phyloP scores from a whole-genome alignment of 345 rosid species.

The Litchi chinensis region DNA sequence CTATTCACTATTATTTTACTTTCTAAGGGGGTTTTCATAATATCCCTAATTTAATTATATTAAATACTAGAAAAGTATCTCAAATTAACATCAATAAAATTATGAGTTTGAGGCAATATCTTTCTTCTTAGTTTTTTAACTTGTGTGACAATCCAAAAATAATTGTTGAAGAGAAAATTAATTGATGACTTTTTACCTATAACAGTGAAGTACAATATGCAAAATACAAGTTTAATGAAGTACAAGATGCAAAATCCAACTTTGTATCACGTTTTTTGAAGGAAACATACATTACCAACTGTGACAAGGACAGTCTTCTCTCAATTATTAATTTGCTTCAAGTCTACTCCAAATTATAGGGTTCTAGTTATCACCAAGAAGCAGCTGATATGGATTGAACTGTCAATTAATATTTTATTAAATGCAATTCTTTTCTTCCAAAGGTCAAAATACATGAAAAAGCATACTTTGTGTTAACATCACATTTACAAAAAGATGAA shows the following conservation, averaged over 20 bases:
- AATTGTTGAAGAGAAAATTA: too few relatives aligned
- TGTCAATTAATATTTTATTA: not conserved
- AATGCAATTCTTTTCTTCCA: not conserved
- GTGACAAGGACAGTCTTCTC: not conserved
- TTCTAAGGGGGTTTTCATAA: too few relatives aligned
- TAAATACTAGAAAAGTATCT: too few relatives aligned
- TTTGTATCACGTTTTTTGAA: not conserved
- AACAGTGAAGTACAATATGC: not conserved
- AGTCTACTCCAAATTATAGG: conserved; percentile 37
- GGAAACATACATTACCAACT: not conserved
- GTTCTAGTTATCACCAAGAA: conserved; percentile 1
- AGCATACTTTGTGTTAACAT: not conserved
- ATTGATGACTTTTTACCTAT: not conserved
- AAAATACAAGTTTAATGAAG: not conserved
- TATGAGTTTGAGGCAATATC: not conserved
- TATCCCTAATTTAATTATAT: too few relatives aligned
- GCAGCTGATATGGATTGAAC: not conserved
- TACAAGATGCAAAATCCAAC: not conserved
- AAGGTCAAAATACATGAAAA: not conserved
- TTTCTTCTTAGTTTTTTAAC: not conserved
- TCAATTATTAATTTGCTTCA: conserved; percentile 31
- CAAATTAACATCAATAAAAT: too few relatives aligned
- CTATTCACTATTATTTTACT: too few relatives aligned
- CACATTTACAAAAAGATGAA: not conserved
- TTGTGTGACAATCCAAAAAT: too few relatives aligned